Evolutionary conservation across 1,284 basidiomycete species (phyloP).

Genomic region (Tilletia indica): DNA sequence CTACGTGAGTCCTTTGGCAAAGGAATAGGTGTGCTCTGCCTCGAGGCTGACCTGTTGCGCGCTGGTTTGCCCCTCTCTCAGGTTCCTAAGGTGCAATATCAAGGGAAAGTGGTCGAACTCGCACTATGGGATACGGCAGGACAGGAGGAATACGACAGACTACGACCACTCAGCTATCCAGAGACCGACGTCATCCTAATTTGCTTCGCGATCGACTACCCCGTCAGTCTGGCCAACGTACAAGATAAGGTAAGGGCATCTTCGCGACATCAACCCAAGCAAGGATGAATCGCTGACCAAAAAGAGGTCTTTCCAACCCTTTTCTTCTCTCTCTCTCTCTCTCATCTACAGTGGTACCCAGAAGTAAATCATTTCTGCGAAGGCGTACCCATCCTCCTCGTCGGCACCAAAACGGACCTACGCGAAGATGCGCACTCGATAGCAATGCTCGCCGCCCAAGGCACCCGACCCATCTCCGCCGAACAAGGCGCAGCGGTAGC

Average conservation of each 20-base stretch:
- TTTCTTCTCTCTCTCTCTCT: not conserved
- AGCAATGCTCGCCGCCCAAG: slow-evolving; percentile 89
- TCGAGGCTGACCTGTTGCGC: not conserved
- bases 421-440: slow-evolving; percentile 81
- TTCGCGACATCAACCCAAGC: slow-evolving; percentile 12
- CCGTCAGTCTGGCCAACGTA: slow-evolving; percentile 89
- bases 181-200: slow-evolving; percentile 95
- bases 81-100: slow-evolving; percentile 79
- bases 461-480: slow-evolving; percentile 75
- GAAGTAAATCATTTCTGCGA: slow-evolving; percentile 98
- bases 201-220: slow-evolving; percentile 94
- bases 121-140: slow-evolving; percentile 98
- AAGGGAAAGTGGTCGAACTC: slow-evolving; percentile 85
- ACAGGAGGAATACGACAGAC: slow-evolving; percentile 94
- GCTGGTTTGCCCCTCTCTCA: not conserved
- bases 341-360: slow-evolving; percentile 76
- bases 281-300: not conserved
- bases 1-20: slow-evolving; percentile 56
- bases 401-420: slow-evolving; percentile 82
- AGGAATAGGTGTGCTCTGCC: not conserved
- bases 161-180: slow-evolving; percentile 89
- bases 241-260: slow-evolving; percentile 64
- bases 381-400: slow-evolving; percentile 83
- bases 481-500: slow-evolving; percentile 67
- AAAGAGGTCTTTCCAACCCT: not conserved